phyloP scores from a whole-genome alignment of 352 stramenopile genomes.

The Phytophthora aleatoria region DNA sequence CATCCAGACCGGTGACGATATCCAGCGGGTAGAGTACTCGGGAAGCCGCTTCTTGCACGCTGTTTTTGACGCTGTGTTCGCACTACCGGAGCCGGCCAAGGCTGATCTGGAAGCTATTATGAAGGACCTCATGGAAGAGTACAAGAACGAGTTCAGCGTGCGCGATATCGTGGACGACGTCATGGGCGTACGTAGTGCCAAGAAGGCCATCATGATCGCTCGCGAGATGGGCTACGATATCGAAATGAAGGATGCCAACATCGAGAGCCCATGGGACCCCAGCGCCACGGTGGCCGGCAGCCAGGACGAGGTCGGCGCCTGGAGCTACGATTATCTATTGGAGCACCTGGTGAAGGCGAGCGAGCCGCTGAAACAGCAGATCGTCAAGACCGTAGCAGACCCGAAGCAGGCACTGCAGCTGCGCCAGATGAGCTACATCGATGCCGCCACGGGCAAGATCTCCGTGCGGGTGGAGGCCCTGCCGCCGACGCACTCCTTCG shows the following conservation, averaged over 20 bases:
- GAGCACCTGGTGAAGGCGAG: constrained; percentile 52
- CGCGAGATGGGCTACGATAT: constrained; percentile 91
- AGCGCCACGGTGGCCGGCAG: constrained; percentile 38
- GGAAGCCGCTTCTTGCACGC: constrained; percentile 89
- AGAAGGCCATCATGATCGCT: constrained; percentile 93
- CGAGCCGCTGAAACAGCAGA: constrained; percentile 45
- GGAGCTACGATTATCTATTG: constrained; percentile 64
- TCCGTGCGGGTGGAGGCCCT: constrained; percentile 57
- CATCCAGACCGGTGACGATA: constrained; percentile 91
- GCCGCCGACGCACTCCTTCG: constrained; percentile 52
- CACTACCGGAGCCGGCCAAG: constrained; percentile 26
- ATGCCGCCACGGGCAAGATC: constrained; percentile 53
- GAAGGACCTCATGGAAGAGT: constrained; percentile 60
- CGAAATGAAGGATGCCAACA: constrained; percentile 72
- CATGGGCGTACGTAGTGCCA: constrained; percentile 86
- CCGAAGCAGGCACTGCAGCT: constrained; percentile 36
- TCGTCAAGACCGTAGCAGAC: constrained; percentile 34
- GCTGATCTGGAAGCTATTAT: constrained; percentile 72
- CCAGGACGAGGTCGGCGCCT: constrained; percentile 37
- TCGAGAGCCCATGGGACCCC: constrained; percentile 53
- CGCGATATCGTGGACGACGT: constrained; percentile 93
- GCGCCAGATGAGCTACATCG: constrained; percentile 63
- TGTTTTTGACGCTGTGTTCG: constrained; percentile 64
- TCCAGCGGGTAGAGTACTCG: constrained; percentile 90
- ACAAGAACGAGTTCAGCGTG: constrained; percentile 56